Base-by-base conservation (phyloP, 2,329 filamentous ascomycete species). In the Corynespora cassiicola region DNA sequence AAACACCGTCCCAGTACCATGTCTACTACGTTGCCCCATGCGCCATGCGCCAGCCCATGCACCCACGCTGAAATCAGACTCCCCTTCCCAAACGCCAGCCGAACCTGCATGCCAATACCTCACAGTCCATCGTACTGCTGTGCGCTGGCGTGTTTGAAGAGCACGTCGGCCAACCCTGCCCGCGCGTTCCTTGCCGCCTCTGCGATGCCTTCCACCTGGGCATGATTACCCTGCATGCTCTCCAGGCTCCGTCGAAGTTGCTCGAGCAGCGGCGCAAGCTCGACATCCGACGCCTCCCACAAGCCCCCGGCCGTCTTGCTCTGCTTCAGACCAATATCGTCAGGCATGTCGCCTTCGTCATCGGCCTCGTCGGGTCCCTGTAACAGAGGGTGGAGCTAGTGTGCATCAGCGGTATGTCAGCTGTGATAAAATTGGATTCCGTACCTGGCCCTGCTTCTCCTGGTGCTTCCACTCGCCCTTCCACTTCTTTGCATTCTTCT, bases 201-300 rank as follows among this genome's bases (percentile, higher is more conserved):
- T n/a, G 58, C 49, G 19, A 70, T 55, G 30, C 64, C 65, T 7
- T 61, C 53, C 8, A 71, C 56, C 40, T 70, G 66, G 38, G 43
- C 53, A 50, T 61, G 56, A 42, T 70, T 71, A 14, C 54, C 56
- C 45, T 66, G 63, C 60, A 72, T 65, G 21, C 54, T 65, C 34
- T 68, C 62, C 4, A 72, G 45, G 47, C 68, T 69, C 26, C 59
- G 65, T 21, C 56, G 56, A 31, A 72, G 57, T 47, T 68, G 66
- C 38, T 58, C 58, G 27, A 71, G 56, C 23, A 70, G 45, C 17
- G 63, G 56, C 12, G 44, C 58, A 8, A 71, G 47, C 27, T 68
- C 56, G 26, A 49, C 36, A 47, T 68, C 61, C 27, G 59, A 46
- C 26, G 47, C 35, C 36, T 66, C 64, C 29, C 68, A 41, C 26